These are phyloP conservation scores for Hypoxylon sp. DNA, from an alignment of 2,329 filamentous ascomycete species.

Conservation along the genomic window DNA sequence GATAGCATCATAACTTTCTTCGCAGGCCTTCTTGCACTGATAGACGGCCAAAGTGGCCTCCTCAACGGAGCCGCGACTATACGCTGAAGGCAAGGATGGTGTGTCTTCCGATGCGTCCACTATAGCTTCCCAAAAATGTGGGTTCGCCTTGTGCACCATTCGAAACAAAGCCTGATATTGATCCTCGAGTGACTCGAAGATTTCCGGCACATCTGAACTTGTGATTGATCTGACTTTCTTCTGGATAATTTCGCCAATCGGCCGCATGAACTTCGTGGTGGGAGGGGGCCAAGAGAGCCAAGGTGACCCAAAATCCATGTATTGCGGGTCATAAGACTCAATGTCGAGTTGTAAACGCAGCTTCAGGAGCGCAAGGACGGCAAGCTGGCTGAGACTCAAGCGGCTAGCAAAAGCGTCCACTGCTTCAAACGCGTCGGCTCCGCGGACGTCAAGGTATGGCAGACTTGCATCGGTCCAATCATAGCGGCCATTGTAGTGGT, in stretches of 20 bases:
- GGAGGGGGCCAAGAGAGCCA: conserved; percentile 3
- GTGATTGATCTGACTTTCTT: conserved; percentile 12
- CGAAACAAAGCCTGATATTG: conserved; percentile 9
- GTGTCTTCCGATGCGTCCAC: conserved; percentile 3
- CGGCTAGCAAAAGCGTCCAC: conserved; percentile 20
- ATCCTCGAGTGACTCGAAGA: conserved; percentile 9
- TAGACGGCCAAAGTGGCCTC: conserved; percentile 9
- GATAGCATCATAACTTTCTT: conserved; percentile 12
- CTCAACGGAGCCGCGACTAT: conserved; percentile 10
- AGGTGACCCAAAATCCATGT: neutral
- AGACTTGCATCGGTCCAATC: conserved; percentile 27
- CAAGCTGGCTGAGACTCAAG: conserved; percentile 29
- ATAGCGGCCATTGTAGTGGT: conserved; percentile 15
- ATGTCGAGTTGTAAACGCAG: conserved; percentile 36
- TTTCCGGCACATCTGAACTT: conserved; percentile 9
- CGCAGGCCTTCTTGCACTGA: conserved; percentile 9
- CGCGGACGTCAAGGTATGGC: conserved; percentile 39
- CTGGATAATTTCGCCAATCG: conserved; percentile 13
- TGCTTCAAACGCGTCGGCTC: conserved; percentile 38
- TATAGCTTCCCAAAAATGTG: conserved; percentile 14
- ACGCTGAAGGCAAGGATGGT: conserved; percentile 3
- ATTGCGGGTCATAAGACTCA: conserved; percentile 2
- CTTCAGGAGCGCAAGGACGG: conserved; percentile 36
- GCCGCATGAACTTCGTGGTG: conserved; percentile 5
- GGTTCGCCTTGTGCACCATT: conserved; percentile 7